Evolutionary conservation across 2,329 filamentous ascomycete species (phyloP).

Genomic region (Neoascochyta sp.): DNA sequence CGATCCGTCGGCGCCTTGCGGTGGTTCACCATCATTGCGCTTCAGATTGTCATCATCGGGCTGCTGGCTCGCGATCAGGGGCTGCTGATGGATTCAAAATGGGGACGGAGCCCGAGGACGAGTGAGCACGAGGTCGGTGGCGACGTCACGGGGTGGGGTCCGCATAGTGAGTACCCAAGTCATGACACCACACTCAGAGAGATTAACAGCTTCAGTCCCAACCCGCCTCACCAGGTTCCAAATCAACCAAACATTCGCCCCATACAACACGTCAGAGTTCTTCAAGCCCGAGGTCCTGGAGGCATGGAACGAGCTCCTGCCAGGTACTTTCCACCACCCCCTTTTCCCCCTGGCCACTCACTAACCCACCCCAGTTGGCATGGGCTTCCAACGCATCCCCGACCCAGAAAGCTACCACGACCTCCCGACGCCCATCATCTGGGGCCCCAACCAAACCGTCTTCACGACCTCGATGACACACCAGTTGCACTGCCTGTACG

Average conservation of each 20-base stretch:
- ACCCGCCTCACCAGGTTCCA: slow-evolving; percentile 33
- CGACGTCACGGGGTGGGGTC: slow-evolving; percentile 33
- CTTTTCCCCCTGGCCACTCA: neutral
- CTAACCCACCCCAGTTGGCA: slow-evolving; percentile 21
- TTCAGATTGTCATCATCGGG: slow-evolving; percentile 30
- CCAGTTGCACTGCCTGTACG: slow-evolving; percentile 35
- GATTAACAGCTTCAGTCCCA: slow-evolving; percentile 19
- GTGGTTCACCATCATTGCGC: slow-evolving; percentile 30
- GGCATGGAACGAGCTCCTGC: slow-evolving; percentile 34
- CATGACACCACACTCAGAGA: neutral
- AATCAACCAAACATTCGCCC: slow-evolving; percentile 35
- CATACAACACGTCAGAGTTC: slow-evolving; percentile 36
- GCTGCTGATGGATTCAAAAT: slow-evolving; percentile 16
- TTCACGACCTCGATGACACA: slow-evolving; percentile 37
- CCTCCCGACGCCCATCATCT: slow-evolving; percentile 32
- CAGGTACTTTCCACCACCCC: slow-evolving; percentile 8
- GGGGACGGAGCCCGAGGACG: slow-evolving; percentile 16
- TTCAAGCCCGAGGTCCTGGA: slow-evolving; percentile 31
- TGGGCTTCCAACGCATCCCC: slow-evolving; percentile 34
- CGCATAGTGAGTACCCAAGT: slow-evolving; percentile 20
- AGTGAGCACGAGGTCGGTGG: slow-evolving; percentile 31
- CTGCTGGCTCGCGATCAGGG: slow-evolving; percentile 31
- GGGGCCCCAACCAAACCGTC: slow-evolving; percentile 30
- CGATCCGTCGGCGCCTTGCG: slow-evolving; percentile 19
- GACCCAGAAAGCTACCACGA: slow-evolving; percentile 29